Evolutionary conservation across 169 alveolate species (phyloP).

Genomic region (Eimeria acervulina): DNA sequence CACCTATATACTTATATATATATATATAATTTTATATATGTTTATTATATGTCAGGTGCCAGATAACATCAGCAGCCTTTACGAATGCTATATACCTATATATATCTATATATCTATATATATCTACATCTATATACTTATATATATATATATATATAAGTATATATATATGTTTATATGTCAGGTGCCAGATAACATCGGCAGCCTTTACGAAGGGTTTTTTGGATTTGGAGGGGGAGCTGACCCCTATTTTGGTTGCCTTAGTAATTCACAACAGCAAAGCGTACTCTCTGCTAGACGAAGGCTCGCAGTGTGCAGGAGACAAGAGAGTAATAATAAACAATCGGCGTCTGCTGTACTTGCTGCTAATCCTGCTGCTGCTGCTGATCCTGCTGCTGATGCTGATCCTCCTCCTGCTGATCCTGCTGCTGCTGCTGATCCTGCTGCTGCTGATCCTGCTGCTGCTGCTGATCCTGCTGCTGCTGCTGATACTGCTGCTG

Average conservation of each 20-base stretch:
- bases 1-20: too few relatives aligned
- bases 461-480: neutral
- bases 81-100: too few relatives aligned
- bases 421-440: neutral
- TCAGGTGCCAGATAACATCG: slow-evolving; percentile 97
- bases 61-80: slow-evolving; percentile 99
- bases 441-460: neutral
- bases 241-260: slow-evolving; percentile 97
- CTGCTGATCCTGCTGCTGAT: neutral
- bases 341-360: neutral
- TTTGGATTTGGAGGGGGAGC: slow-evolving; percentile 97
- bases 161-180: neutral
- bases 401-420: neutral
- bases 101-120: too few relatives aligned
- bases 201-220: slow-evolving; percentile 99
- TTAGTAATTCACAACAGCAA: slow-evolving; percentile 92
- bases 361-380: slow-evolving; percentile 24
- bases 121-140: too few relatives aligned
- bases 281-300: slow-evolving; percentile 86
- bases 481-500: neutral
- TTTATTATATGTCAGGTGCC: too few relatives aligned
- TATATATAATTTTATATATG: too few relatives aligned
- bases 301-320: slow-evolving; percentile 68
- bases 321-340: slow-evolving; percentile 11
- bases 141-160: neutral